phyloP scores from a whole-genome alignment of 164 flowering plant genomes.

The Vitis amurensis region DNA sequence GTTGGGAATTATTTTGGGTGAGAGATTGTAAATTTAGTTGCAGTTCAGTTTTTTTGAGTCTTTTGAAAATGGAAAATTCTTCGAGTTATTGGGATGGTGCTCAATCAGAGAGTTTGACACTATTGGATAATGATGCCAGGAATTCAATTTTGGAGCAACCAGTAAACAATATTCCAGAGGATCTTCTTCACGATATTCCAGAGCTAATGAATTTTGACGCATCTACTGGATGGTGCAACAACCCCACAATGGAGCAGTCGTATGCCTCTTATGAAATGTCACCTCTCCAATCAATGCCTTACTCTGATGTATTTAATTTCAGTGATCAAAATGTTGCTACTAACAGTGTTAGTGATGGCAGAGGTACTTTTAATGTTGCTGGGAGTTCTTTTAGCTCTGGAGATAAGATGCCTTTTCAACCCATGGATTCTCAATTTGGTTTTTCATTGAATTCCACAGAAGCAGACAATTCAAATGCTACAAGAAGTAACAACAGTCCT shows the following conservation, averaged over 20 bases:
- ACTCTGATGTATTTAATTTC: slow-evolving; percentile 31
- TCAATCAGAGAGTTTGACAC: slow-evolving; percentile 24
- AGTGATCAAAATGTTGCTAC: slow-evolving; percentile 18
- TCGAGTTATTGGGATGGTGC: slow-evolving; percentile 29
- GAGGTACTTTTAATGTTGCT: slow-evolving; percentile 11
- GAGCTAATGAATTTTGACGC: slow-evolving; percentile 60
- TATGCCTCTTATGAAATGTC: slow-evolving; percentile 32
- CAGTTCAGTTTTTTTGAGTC: neutral
- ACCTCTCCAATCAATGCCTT: slow-evolving; percentile 28
- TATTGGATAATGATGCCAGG: slow-evolving; percentile 20
- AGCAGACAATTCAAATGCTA: slow-evolving; percentile 17
- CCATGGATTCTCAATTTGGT: slow-evolving; percentile 14
- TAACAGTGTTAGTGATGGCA: slow-evolving; percentile 16
- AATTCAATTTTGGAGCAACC: slow-evolving; percentile 7
- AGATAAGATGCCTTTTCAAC: slow-evolving; percentile 28
- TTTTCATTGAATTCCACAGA: slow-evolving; percentile 21
- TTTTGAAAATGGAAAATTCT: slow-evolving; percentile 32
- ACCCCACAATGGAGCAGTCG: slow-evolving; percentile 41
- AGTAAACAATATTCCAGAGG: slow-evolving; percentile 21
- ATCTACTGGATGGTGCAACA: slow-evolving; percentile 48
- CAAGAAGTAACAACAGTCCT: slow-evolving; percentile 2
- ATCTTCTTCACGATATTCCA: slow-evolving; percentile 31
- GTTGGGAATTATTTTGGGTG: too few relatives aligned
- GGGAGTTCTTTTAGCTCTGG: slow-evolving; percentile 27
- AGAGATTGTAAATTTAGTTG: too few relatives aligned